A percentile compares a stretch with the other conserved stretches of the same genome.
Conservation (phyloP, 129 eudicot genomes). For the Lactuca saligna region DNA sequence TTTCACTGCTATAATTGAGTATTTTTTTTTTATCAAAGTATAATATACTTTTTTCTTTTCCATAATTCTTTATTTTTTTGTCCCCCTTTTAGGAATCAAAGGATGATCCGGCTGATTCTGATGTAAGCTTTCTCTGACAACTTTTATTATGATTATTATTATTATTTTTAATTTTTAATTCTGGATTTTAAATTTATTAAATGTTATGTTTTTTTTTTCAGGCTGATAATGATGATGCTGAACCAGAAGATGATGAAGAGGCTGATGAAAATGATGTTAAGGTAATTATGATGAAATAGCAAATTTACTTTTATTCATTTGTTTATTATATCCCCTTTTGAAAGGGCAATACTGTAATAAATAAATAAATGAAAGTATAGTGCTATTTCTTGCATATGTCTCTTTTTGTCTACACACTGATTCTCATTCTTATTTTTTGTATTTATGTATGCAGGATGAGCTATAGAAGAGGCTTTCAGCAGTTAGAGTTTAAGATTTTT, state of each 20-base stretch:
- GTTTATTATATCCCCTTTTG: neutral
- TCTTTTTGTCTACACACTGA: too few relatives aligned
- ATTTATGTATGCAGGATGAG: slow-evolving; percentile 54
- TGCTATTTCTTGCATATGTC: neutral
- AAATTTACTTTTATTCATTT: too few relatives aligned
- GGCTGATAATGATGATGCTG: slow-evolving; percentile 68
- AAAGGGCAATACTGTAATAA: too few relatives aligned
- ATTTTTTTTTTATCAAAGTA: too few relatives aligned
- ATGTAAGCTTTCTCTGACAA: slow-evolving; percentile 24
- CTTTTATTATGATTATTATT: neutral
- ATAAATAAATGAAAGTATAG: too few relatives aligned
- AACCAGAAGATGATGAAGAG: slow-evolving; percentile 38
- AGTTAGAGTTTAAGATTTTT: slow-evolving; percentile 12
- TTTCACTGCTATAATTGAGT: too few relatives aligned
- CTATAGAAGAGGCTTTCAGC: slow-evolving; percentile 36
- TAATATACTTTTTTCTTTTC: neutral
- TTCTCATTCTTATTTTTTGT: neutral
- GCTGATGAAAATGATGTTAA: slow-evolving; percentile 38
- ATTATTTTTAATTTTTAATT: too few relatives aligned
- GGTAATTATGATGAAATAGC: slow-evolving; percentile 21
- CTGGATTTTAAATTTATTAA: neutral
- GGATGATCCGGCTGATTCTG: slow-evolving; percentile 75
- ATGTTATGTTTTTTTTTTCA: neutral
- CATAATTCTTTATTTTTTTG: neutral
- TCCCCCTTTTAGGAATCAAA: slow-evolving; percentile 63